Evolutionary conservation across 495 filamentous ascomycete species (phyloP).

Genomic region (Penicillium lividum): DNA sequence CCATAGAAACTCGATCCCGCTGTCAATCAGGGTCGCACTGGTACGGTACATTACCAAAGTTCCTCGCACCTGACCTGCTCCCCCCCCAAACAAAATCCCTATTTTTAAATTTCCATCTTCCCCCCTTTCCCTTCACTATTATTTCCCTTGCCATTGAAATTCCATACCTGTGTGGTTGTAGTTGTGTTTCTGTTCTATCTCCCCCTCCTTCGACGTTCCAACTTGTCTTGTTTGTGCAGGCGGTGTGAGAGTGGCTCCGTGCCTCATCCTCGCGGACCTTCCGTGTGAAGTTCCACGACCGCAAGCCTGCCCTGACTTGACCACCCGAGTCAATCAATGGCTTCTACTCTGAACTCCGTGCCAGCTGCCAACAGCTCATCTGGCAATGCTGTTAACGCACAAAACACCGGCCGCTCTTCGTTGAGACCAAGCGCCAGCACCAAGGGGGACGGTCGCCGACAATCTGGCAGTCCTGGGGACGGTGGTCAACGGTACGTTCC

Average conservation of each 20-base stretch:
- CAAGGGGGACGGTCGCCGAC: slow-evolving; percentile 58
- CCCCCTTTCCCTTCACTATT: slow-evolving; percentile 3
- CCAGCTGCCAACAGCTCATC: slow-evolving; percentile 49
- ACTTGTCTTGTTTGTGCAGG: slow-evolving; percentile 37
- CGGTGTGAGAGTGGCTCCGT: slow-evolving; percentile 41
- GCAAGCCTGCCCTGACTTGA: slow-evolving; percentile 36
- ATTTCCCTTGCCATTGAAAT: slow-evolving; percentile 11
- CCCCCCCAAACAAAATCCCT: slow-evolving; percentile 23
- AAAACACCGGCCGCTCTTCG: slow-evolving; percentile 46
- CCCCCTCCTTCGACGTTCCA: slow-evolving; percentile 10
- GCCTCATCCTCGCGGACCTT: slow-evolving; percentile 37
- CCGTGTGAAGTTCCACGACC: slow-evolving; percentile 45
- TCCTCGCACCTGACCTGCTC: slow-evolving; percentile 24
- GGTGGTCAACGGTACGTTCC: slow-evolving; percentile 54
- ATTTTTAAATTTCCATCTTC: slow-evolving; percentile 1
- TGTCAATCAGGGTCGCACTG: slow-evolving; percentile 23
- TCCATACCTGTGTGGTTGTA: slow-evolving; percentile 9
- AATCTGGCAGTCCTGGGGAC: slow-evolving; percentile 57
- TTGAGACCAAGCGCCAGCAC: slow-evolving; percentile 52
- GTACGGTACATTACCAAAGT: slow-evolving; percentile 19
- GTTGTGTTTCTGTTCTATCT: neutral
- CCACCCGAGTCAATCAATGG: slow-evolving; percentile 45
- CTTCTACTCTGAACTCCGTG: slow-evolving; percentile 50
- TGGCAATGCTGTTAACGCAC: slow-evolving; percentile 43
- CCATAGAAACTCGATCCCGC: slow-evolving; percentile 4